Evolutionary conservation across 129 eudicot species (phyloP), one percentile per base, ranked within the genome.

Genomic region (Dittrichia graveolens): DNA sequence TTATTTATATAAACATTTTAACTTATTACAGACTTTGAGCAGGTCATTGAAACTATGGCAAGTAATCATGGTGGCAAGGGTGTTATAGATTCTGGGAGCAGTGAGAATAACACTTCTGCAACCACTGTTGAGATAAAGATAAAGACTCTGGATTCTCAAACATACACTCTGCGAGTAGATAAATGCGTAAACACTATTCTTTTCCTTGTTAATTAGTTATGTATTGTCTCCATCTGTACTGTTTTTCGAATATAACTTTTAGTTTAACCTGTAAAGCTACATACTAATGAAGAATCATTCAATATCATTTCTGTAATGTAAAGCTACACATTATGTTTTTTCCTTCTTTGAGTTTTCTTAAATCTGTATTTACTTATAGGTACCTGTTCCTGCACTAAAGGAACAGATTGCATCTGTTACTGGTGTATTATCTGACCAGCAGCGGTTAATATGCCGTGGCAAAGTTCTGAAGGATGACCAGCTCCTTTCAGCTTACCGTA

Each of bases 401-500:
- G 88, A 93, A 65, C 98, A 84, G 69, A 87, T 93, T 89, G 96
- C 98, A 70, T 67, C 82, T 35, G 85, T 87, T 61, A 93, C 98
- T 62, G 98, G 98, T 82, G 88, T 93, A 58, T 64, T 87, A 66
- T 85, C 96, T 56, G 96, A 93, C 39, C 98, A 89, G 67, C 98
- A 93, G 55, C 95, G 98, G 49, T 85, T 93, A 73, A 93, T 93
- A 71, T 93, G 98, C 68, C 98, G 98, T 61, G 98, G 98, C 13
- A 89, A 85, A 83, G 98, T 93, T 73, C 85, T 93, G 79, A 93
- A 85, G 77, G 98, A 93, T 72, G 98, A 93, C 45, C 96, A 90
- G 68, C 98, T 89, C 47, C 90, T 93, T 40, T 93, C 98, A 53
- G 98, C 98, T 68, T 93, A 93, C 61, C 98, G 98, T 93, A 93